Evolutionary conservation across 352 stramenopile species (phyloP), one percentile per base, ranked within the genome.

Genomic region (Pythium oligandrum): DNA sequence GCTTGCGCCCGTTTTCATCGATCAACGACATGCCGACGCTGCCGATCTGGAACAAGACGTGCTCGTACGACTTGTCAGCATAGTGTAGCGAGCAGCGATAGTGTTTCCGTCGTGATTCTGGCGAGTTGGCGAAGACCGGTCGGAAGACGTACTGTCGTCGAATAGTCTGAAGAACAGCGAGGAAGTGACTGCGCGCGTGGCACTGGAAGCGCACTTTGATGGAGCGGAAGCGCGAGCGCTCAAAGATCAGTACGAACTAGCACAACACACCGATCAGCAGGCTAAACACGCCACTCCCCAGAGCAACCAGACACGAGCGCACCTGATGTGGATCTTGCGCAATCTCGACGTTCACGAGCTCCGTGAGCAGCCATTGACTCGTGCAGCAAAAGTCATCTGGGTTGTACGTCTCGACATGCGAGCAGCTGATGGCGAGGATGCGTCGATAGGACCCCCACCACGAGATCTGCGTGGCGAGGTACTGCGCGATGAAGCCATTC

Each of bases 1-100:
- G 62, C 6, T 63, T 66, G 12, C 56, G 60, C 6, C 71, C 75
- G 4, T 65, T 55, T 40, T 87, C 77, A 40, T 90, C 71, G 11
- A 86, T 53, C 37, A 90, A 59, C 32, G 83, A 39, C 36, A 88
- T 57, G 11, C 73, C 77, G 3, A 67, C 68, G 12, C 79, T 53
- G 1, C 61, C 74, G 9, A 87, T 63, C 34, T 86, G 69, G 5
- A 90, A 40, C 26, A 78, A 68, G 44, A 75, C 73, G 33, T 73
- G 52, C 37, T 79, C 70, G 51, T 75, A 70, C 40, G 77, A 82
- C 40, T 66, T 70, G 59, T 90, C 71, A n/a, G 73, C 80, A 42
- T 73, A 88, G 57, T 84, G 64, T 63, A 87, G 73, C 44, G 79
- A 77, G 63, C 80, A 90, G 6, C 68, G 65, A 50, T 75, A 88